phyloP scores from a whole-genome alignment of 2,329 filamentous ascomycete genomes.

The Coniella vitis region DNA sequence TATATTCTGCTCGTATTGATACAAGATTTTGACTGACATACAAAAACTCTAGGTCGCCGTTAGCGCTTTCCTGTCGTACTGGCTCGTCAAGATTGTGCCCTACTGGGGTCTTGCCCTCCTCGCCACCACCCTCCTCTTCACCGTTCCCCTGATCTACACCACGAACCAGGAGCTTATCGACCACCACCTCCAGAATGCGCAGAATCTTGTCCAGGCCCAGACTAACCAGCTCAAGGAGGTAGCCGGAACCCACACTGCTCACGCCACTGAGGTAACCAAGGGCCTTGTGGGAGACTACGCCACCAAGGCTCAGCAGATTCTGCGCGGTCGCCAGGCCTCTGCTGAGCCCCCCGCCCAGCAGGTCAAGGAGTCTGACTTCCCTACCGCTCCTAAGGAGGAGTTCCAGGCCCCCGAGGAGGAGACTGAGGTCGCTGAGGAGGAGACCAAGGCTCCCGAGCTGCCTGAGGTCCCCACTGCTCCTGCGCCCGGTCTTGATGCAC shows the following conservation, averaged over 20 bases:
- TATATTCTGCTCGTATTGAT: no score
- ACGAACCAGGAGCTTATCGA: constrained; percentile 66
- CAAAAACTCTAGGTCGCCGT: constrained; percentile 44
- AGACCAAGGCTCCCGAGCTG: constrained; percentile 15
- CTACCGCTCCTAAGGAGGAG: constrained; percentile 34
- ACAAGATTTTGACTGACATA: constrained; percentile 11
- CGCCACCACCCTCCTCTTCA: constrained; percentile 52
- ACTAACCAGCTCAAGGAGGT: constrained; percentile 55
- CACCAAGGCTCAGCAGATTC: constrained; percentile 58
- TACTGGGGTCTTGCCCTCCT: constrained; percentile 63
- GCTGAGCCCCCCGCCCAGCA: constrained; percentile 26
- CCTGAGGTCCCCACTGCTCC: no score
- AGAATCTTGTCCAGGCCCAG: constrained; percentile 54
- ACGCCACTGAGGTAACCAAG: constrained; percentile 58
- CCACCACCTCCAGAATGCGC: constrained; percentile 50
- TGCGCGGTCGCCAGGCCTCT: constrained; percentile 40
- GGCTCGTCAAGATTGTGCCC: constrained; percentile 61
- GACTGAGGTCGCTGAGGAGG: constrained; percentile 24
- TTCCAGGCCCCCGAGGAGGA: constrained; percentile 21
- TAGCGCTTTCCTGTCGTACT: constrained; percentile 58
- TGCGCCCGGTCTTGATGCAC: no score
- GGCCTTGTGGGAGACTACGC: constrained; percentile 63
- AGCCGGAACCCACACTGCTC: constrained; percentile 57
- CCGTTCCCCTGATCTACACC: constrained; percentile 57
- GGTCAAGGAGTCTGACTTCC: constrained; percentile 43